These are phyloP conservation scores for Carex pumila DNA, from an alignment of 176 grass and related monocot species.

Conservation along the genomic window DNA sequence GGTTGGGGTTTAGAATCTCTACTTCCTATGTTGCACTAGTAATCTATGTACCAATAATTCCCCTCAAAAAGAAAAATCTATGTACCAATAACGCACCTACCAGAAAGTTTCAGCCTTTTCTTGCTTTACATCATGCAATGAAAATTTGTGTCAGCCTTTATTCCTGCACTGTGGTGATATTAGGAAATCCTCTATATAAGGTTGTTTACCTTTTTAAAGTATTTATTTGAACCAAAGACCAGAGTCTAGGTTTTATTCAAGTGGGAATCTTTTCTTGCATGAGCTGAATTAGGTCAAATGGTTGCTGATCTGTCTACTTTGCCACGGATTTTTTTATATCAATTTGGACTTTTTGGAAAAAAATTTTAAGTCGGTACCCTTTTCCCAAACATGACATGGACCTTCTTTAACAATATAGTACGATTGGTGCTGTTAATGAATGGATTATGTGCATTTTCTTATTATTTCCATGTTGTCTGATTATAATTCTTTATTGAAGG, in stretches of 20 bases:
- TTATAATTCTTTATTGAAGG: not conserved
- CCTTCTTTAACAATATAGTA: not conserved
- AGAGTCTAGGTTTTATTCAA: not conserved
- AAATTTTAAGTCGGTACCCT: not conserved
- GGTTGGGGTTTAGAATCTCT: constrained; percentile 9
- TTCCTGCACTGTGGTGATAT: not conserved
- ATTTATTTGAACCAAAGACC: no score
- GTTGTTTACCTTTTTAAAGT: no score
- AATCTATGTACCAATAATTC: constrained; percentile 12
- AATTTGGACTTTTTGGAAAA: not conserved
- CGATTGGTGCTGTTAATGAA: not conserved
- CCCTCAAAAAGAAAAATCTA: not conserved
- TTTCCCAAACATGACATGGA: not conserved
- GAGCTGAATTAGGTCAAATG: not conserved
- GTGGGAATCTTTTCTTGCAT: not conserved
- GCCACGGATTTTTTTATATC: not conserved
- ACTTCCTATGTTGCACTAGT: not conserved
- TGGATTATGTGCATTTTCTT: not conserved
- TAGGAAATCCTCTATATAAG: not conserved
- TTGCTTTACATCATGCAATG: constrained; percentile 13
- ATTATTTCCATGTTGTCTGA: not conserved
- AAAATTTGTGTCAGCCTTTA: not conserved
- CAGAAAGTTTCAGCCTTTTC: not conserved
- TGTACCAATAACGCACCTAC: not conserved
- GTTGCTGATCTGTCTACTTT: not conserved